These are phyloP conservation scores for Cryptococcus amylolentus DNA, from an alignment of 1,284 basidiomycete genomes.

Conservation along the genomic window DNA sequence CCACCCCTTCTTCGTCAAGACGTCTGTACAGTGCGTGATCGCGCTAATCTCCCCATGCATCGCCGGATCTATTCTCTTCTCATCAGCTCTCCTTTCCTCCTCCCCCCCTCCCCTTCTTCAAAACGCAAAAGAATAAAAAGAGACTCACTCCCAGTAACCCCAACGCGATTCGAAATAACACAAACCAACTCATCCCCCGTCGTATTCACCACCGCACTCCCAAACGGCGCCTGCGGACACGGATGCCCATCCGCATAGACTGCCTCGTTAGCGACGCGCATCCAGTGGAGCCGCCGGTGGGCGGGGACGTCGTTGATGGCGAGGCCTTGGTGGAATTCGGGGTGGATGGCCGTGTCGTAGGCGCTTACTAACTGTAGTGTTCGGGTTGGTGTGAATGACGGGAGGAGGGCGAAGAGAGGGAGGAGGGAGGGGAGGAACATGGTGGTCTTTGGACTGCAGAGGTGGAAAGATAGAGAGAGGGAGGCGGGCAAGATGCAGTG, in stretches of 20 bases:
- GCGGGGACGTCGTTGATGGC: constrained; percentile 31
- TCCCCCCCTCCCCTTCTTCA: too few species aligned
- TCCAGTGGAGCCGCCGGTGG: constrained; percentile 28
- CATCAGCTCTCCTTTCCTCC: background rate
- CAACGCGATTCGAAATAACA: constrained; percentile 24
- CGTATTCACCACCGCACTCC: constrained; percentile 28
- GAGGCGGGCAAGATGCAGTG: too few species aligned
- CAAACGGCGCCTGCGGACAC: constrained; percentile 29
- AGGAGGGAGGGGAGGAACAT: constrained; percentile 1
- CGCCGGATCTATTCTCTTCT: constrained; percentile 18
- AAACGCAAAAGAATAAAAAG: background rate
- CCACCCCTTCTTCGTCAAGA: constrained; percentile 17
- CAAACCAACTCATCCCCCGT: constrained; percentile 28
- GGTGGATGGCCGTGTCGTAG: constrained; percentile 25
- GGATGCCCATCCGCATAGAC: constrained; percentile 30
- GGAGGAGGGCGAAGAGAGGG: background rate
- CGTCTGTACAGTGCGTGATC: constrained; percentile 26
- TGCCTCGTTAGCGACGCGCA: constrained; percentile 31
- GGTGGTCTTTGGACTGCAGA: background rate
- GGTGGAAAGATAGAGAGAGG: background rate
- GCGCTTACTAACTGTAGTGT: constrained; percentile 4
- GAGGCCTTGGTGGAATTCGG: constrained; percentile 26
- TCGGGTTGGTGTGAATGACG: background rate
- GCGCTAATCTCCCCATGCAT: constrained; percentile 34
- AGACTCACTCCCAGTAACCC: constrained; percentile 22